Conservation (phyloP, 805 yeast species). For the Ascoidea asiatica region DNA sequence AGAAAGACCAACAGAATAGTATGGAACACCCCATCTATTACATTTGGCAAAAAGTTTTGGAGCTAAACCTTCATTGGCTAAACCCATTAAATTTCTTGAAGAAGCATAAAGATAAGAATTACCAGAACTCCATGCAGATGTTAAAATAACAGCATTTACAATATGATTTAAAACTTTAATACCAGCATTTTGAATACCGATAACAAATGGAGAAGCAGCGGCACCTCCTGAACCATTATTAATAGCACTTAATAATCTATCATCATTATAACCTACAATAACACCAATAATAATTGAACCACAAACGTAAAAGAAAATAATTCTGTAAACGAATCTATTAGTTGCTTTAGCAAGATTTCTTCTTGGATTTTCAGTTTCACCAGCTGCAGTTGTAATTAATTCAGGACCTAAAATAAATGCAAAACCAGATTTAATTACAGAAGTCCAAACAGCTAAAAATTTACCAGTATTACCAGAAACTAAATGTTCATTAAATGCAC, state of each 20-base stretch:
- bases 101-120: slow-evolving; percentile 41
- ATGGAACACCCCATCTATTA: slow-evolving; percentile 44
- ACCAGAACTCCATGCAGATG: slow-evolving; percentile 39
- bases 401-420: slow-evolving; percentile 55
- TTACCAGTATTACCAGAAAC: slow-evolving; percentile 43
- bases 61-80: slow-evolving; percentile 37
- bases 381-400: slow-evolving; percentile 40
- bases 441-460: slow-evolving; percentile 52
- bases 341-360: slow-evolving; percentile 51
- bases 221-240: slow-evolving; percentile 42
- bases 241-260: slow-evolving; percentile 30
- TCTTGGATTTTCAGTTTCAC: slow-evolving; percentile 49
- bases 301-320: slow-evolving; percentile 44
- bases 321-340: slow-evolving; percentile 43
- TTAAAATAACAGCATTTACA: slow-evolving; percentile 45
- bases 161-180: slow-evolving; percentile 46
- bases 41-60: slow-evolving; percentile 33
- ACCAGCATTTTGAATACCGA: slow-evolving; percentile 47
- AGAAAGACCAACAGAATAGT: slow-evolving; percentile 34
- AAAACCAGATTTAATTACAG: slow-evolving; percentile 50
- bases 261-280: slow-evolving; percentile 41
- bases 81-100: slow-evolving; percentile 33
- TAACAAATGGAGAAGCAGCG: slow-evolving; percentile 52
- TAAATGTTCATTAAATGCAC: slow-evolving; percentile 31
- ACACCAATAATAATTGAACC: slow-evolving; percentile 46